phyloP scores from a whole-genome alignment of 2,329 filamentous ascomycete genomes.

The Aspergillus pseudotamarii region DNA sequence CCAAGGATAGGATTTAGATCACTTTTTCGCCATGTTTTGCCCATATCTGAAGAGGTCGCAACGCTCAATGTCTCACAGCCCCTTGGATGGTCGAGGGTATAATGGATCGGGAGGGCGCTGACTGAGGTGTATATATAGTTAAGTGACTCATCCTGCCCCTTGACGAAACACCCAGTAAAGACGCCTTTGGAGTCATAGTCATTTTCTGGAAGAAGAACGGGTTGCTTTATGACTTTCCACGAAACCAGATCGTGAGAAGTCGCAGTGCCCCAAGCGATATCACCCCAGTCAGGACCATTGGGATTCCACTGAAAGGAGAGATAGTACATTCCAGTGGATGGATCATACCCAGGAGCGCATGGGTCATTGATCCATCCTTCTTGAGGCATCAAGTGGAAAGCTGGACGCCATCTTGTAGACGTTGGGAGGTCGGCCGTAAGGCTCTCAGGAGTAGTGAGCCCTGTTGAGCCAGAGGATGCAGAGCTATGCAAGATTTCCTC shows the following conservation, averaged over 20 bases:
- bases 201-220: neutral
- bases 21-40: neutral
- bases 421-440: no score
- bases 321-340: neutral
- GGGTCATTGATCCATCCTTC: slow-evolving; percentile 1
- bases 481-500: no score
- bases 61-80: neutral
- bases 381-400: neutral
- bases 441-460: no score
- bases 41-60: neutral
- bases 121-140: slow-evolving; percentile 1
- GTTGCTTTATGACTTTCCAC: slow-evolving; percentile 47
- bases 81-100: neutral
- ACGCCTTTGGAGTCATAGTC: neutral
- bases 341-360: neutral
- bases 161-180: neutral
- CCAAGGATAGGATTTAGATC: neutral
- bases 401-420: neutral
- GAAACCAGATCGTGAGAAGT: slow-evolving; percentile 48
- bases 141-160: neutral
- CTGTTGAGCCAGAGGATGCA: no score
- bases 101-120: neutral
- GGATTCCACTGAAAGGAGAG: slow-evolving; percentile 27
- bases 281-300: slow-evolving; percentile 22
- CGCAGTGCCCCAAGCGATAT: slow-evolving; percentile 31